Evolutionary conservation across 805 yeast species (phyloP), one percentile per base, ranked within the genome.

Genomic region (Spathaspora gorwiae): DNA sequence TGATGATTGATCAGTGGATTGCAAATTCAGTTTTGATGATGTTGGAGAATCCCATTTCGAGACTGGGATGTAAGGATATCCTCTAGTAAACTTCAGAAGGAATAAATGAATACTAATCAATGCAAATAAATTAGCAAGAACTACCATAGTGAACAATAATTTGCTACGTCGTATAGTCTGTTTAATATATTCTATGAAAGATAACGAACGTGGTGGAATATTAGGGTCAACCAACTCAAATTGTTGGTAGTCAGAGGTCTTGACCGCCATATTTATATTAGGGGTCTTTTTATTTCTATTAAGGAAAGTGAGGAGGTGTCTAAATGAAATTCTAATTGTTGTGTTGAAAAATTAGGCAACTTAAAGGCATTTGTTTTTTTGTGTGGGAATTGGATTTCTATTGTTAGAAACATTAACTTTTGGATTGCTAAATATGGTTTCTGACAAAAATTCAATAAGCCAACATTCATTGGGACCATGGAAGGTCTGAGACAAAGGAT

Each of bases 71-170:
- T 42, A 8, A 3, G 49, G 49, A 35, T 15, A 46, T 9, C 37
- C 49, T 10, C 35, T 12, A 1, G 44, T 7, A 26, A 24, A 43
- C 34, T 36, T 46, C 19, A 33, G n/a, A 10, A 35, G 15, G 6
- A 46, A 46, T 29, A 46, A 39, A 34, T 46, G 49, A 6, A 46
- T 15, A 24, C 38, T 39, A 12, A 42, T 26, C 5, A 46, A 26
- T 13, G 43, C 10, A 14, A 46, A 7, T 9, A 46, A 27, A n/a
- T 42, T 42, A 9, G 37, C 46, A 13, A 35, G n/a, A 12, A 46
- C 13, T 7, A 40, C 40, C 49, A 46, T 46, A 31, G 26, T 13
- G 13, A 46, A 39, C 7, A 42, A 31, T 26, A 13, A 9, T 27
- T 14, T 38, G 26, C 31, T 13, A 11, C 13, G 33, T 33, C 37